These are phyloP conservation scores for Daldinia vernicosa DNA, from an alignment of 495 filamentous ascomycete species.

Conservation along the genomic window DNA sequence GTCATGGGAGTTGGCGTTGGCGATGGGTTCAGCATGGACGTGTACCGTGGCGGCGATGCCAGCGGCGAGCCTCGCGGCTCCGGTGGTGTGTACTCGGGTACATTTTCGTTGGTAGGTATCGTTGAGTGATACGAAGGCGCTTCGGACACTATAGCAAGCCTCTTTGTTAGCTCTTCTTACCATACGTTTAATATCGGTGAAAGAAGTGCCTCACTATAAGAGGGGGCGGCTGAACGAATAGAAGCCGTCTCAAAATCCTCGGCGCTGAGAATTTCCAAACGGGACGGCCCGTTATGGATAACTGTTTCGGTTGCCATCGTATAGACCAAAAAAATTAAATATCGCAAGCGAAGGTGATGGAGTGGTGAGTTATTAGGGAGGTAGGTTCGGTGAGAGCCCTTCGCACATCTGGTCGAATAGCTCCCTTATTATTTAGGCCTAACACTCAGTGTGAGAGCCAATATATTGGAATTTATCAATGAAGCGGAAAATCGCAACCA, in stretches of 20 bases:
- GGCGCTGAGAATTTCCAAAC: slow-evolving; percentile 46
- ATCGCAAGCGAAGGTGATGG: slow-evolving; percentile 11
- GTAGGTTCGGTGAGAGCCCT: slow-evolving; percentile 28
- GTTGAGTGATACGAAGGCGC: slow-evolving; percentile 59
- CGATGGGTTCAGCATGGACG: slow-evolving; percentile 35
- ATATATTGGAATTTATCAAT: slow-evolving; percentile 6
- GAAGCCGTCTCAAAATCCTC: slow-evolving; percentile 64
- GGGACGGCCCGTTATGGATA: slow-evolving; percentile 40
- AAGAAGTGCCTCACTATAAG: slow-evolving; percentile 54
- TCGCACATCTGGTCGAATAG: slow-evolving; percentile 32
- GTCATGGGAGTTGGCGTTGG: slow-evolving; percentile 40
- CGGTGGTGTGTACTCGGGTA: slow-evolving; percentile 55
- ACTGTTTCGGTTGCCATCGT: slow-evolving; percentile 46
- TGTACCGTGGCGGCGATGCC: slow-evolving; percentile 25
- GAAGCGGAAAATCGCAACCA: slow-evolving; percentile 34
- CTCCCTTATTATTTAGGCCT: slow-evolving; percentile 34
- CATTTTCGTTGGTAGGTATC: slow-evolving; percentile 48
- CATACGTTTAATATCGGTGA: neutral
- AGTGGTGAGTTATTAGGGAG: slow-evolving; percentile 24
- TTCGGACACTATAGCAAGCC: slow-evolving; percentile 51
- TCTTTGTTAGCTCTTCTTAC: slow-evolving; percentile 22
- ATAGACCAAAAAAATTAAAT: slow-evolving; percentile 16
- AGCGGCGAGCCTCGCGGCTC: slow-evolving; percentile 22
- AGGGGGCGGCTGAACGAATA: slow-evolving; percentile 61
- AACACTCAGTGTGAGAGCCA: slow-evolving; percentile 4